Percentiles rank a stretch among this genome's conserved stretches.
phyloP scores from a whole-genome alignment of 768 basidiomycete species.

The Leucosporidium creatinivorum region DNA sequence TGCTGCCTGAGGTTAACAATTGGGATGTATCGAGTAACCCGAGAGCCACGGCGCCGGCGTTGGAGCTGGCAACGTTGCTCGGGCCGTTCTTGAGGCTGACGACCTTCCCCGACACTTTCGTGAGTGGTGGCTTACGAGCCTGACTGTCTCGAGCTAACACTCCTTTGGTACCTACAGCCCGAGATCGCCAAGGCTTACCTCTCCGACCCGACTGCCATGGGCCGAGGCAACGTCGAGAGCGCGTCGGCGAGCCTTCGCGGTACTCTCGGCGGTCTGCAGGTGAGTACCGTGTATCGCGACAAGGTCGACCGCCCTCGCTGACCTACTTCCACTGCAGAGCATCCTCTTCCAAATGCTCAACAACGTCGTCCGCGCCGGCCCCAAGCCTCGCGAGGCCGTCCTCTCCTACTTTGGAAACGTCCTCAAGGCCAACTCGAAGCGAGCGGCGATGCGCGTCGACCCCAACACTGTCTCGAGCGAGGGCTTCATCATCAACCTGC shows the following conservation, averaged over 20 bases:
- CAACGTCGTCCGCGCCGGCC: slow-evolving; percentile 71
- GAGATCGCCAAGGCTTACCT: slow-evolving; percentile 71
- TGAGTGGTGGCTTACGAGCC: too few relatives aligned
- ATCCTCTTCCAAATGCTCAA: slow-evolving; percentile 85
- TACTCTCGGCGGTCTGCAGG: slow-evolving; percentile 77
- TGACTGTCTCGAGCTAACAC: too few relatives aligned
- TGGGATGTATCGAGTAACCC: slow-evolving; percentile 13
- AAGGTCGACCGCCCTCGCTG: too few relatives aligned
- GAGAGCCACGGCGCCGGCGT: slow-evolving; percentile 4
- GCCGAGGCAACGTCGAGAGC: slow-evolving; percentile 66
- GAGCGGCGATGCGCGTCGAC: slow-evolving; percentile 92
- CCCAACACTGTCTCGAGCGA: slow-evolving; percentile 78
- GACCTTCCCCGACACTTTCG: slow-evolving; percentile 84
- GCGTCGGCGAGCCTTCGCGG: slow-evolving; percentile 78
- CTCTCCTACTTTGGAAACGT: slow-evolving; percentile 72
- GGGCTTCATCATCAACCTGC: slow-evolving; percentile 85
- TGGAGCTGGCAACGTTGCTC: slow-evolving; percentile 53
- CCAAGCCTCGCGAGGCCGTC: slow-evolving; percentile 70
- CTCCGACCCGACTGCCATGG: slow-evolving; percentile 70
- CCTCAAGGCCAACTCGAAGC: slow-evolving; percentile 66
- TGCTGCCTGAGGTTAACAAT: slow-evolving; percentile 44
- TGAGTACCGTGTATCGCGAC: too few relatives aligned
- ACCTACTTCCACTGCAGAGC: slow-evolving; percentile 40
- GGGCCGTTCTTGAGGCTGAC: slow-evolving; percentile 78
- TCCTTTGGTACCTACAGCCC: too few relatives aligned